Evolutionary conservation across 495 filamentous ascomycete species (phyloP).

Genomic region (Cenococcum geophilum): DNA sequence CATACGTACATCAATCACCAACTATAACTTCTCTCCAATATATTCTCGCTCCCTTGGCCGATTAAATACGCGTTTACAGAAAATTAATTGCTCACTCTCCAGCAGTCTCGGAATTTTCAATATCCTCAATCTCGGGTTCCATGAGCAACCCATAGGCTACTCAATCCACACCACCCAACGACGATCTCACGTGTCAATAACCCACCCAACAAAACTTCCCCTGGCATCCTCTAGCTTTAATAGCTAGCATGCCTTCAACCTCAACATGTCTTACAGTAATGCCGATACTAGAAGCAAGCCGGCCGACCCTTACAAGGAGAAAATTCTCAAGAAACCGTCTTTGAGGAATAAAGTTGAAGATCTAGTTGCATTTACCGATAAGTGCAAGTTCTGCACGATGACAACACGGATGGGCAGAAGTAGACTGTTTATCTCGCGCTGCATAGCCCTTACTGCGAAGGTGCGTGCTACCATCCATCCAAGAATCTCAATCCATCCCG

Average conservation of each 20-base stretch:
- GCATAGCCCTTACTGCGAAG: constrained; percentile 85
- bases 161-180: neutral
- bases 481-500: neutral
- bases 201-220: neutral
- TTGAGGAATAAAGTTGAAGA: constrained; percentile 76
- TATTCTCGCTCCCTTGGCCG: no score
- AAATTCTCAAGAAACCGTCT: constrained; percentile 58
- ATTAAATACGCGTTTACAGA: no score
- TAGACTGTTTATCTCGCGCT: constrained; percentile 65
- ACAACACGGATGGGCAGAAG: constrained; percentile 53
- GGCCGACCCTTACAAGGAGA: constrained; percentile 75
- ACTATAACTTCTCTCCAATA: no score
- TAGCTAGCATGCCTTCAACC: neutral
- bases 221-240: neutral
- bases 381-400: constrained; percentile 76
- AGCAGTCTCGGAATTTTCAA: no score
- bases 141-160: neutral
- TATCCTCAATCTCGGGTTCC: no score
- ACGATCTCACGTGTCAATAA: neutral
- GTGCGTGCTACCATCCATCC: constrained; percentile 42
- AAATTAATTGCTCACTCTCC: no score
- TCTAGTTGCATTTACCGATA: constrained; percentile 58
- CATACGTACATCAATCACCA: no score
- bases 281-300: constrained; percentile 51
- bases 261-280: constrained; percentile 47